phyloP scores from a whole-genome alignment of 306 rosid species.

The peach (Prunus persica) region DNA sequence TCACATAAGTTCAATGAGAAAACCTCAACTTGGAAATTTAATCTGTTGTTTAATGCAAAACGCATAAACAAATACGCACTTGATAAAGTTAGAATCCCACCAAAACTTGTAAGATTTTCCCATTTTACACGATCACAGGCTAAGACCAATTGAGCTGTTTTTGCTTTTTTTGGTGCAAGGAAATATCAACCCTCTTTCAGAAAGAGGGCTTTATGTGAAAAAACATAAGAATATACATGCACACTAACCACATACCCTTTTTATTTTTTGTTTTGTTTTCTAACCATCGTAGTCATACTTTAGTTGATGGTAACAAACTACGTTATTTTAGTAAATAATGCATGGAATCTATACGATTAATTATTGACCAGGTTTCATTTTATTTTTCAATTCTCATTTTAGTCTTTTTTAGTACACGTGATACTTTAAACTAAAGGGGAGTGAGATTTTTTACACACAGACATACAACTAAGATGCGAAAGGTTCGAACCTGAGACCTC shows the following conservation, averaged over 20 bases:
- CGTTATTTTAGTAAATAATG: neutral
- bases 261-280: neutral
- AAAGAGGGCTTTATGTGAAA: neutral
- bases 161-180: neutral
- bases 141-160: neutral
- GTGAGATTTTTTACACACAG: too few species aligned
- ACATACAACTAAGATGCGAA: too few species aligned
- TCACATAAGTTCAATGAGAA: neutral
- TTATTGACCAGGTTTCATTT: neutral
- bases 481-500: fast-evolving
- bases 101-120: neutral
- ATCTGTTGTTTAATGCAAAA: neutral
- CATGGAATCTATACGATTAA: neutral
- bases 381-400: neutral
- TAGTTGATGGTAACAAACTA: neutral
- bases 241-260: neutral
- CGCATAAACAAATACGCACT: neutral
- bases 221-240: neutral
- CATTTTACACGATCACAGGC: neutral
- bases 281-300: neutral
- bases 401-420: fast-evolving
- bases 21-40: neutral
- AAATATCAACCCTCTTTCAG: neutral
- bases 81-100: neutral
- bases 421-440: fast-evolving